phyloP scores from a whole-genome alignment of 208 protist genomes.

The Tritrichomonas musculus region DNA sequence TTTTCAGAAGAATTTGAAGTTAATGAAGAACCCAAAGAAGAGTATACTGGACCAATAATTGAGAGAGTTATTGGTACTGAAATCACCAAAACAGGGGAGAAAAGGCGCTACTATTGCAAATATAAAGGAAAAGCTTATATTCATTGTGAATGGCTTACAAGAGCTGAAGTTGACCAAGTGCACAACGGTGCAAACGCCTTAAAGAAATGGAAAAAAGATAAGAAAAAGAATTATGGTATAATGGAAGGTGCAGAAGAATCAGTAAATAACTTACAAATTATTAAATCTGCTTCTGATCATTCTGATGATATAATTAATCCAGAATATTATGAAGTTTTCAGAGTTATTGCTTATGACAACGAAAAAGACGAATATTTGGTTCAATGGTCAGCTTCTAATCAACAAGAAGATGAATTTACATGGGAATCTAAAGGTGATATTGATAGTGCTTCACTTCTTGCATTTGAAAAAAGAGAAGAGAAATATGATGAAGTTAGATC shows the following conservation, averaged over 20 bases:
- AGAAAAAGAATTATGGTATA: not conserved
- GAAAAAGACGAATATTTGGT: not conserved
- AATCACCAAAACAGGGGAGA: not conserved
- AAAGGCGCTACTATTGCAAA: not conserved
- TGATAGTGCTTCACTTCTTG: not conserved
- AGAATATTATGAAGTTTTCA: not conserved
- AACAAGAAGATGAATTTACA: not conserved
- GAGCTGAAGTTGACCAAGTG: not conserved
- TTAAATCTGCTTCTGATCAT: not conserved
- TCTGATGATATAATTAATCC: not conserved
- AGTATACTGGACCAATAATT: not conserved
- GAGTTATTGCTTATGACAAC: not conserved
- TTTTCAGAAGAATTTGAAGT: not conserved
- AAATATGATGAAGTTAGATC: not conserved
- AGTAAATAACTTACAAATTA: no score
- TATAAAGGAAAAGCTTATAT: not conserved
- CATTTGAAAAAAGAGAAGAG: not conserved
- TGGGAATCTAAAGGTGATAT: not conserved
- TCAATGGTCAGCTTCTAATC: not conserved
- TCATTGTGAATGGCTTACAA: not conserved
- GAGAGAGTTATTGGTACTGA: not conserved
- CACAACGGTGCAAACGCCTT: not conserved
- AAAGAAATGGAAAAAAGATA: not conserved
- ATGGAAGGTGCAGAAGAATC: no score
- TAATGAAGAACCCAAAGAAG: not conserved